Evolutionary conservation across 768 basidiomycete genomes (phyloP).

Genomic region (Xerocomellus dryophilus): DNA sequence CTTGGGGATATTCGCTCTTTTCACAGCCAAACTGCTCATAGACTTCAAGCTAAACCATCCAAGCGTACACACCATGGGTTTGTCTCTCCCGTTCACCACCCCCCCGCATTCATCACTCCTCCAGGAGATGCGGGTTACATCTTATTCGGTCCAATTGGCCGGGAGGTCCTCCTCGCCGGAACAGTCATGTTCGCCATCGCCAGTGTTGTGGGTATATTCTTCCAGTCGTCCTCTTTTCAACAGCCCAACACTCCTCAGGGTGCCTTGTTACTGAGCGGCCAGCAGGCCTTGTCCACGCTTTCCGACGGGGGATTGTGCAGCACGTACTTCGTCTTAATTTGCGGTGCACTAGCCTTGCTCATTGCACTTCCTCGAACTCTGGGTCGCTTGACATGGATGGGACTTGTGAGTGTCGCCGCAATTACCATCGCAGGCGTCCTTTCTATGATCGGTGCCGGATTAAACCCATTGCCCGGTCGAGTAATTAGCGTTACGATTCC

Average conservation of each 20-base stretch:
- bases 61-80: constrained; percentile 52
- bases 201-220: neutral
- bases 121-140: constrained; percentile 5
- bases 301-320: constrained; percentile 49
- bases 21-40: constrained; percentile 45
- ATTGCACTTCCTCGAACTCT: constrained; percentile 7
- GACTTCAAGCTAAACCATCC: constrained; percentile 40
- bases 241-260: neutral
- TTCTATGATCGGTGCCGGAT: constrained; percentile 50
- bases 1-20: constrained; percentile 1
- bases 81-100: neutral
- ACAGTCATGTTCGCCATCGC: constrained; percentile 1
- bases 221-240: neutral
- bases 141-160: constrained; percentile 2
- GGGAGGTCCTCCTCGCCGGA: constrained; percentile 1
- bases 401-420: constrained; percentile 37
- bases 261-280: constrained; percentile 42
- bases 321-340: constrained; percentile 45
- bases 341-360: constrained; percentile 28
- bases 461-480: constrained; percentile 40
- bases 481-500: constrained; percentile 32
- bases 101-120: neutral
- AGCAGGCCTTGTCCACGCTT: constrained; percentile 48
- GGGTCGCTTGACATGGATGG: constrained; percentile 44
- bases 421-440: constrained; percentile 47